Evolutionary conservation across 2,329 filamentous ascomycete genomes (phyloP).

Genomic region (Ceratocystis colombiana): DNA sequence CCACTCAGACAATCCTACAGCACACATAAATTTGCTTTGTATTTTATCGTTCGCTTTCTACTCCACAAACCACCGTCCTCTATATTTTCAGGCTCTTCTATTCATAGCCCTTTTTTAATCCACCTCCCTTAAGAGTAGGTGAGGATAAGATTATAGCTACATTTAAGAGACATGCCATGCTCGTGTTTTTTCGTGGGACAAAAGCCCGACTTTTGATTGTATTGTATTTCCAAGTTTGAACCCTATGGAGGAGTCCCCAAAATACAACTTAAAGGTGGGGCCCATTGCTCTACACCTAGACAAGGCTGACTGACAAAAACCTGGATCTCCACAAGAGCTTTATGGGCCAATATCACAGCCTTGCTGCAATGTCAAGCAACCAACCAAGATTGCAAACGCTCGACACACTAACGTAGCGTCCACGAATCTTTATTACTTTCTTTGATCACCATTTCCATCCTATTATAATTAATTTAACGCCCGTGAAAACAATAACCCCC

Average conservation of each 20-base stretch:
- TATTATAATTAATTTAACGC: no score
- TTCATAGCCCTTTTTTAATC: no score
- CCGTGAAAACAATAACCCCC: background rate
- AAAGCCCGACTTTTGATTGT: no score
- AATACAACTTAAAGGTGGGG: conserved; percentile 6
- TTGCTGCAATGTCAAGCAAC: background rate
- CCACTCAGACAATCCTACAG: conserved; percentile 9
- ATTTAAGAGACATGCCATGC: no score
- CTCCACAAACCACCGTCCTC: background rate
- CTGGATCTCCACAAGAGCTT: conserved; percentile 1
- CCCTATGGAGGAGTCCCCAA: background rate
- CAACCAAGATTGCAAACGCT: background rate
- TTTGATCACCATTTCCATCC: background rate
- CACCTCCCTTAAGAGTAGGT: no score
- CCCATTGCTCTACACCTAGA: background rate
- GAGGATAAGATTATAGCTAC: no score
- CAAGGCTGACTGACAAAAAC: conserved; percentile 15
- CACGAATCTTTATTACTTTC: background rate
- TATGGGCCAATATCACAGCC: conserved; percentile 8
- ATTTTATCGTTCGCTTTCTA: conserved; percentile 1
- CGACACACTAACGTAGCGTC: background rate
- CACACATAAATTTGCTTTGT: background rate
- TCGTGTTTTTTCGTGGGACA: no score
- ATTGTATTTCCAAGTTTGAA: background rate
- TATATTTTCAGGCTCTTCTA: no score